Evolutionary conservation across 148 eudicot genomes (phyloP).

Genomic region (Chenopodium quinoa): DNA sequence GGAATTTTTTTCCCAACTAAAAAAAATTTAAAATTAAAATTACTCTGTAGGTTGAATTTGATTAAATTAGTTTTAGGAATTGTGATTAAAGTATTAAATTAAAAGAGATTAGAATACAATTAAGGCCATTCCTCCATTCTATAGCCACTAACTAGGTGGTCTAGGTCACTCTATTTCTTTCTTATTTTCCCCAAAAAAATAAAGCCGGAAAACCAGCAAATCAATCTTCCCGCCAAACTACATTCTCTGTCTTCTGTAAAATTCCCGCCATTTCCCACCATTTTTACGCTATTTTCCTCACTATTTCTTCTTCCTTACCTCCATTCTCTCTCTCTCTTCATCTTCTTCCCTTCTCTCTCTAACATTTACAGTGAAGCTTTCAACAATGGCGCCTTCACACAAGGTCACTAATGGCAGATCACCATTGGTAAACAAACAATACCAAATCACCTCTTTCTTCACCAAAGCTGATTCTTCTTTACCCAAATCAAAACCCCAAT

Average conservation of each 20-base stretch:
- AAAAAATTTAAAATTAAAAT: too few relatives aligned
- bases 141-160: too few relatives aligned
- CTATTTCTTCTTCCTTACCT: too few relatives aligned
- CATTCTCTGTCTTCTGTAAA: neutral
- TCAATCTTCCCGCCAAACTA: constrained; percentile 31
- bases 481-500: constrained; percentile 17
- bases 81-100: too few relatives aligned
- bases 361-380: neutral
- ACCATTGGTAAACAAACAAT: constrained; percentile 77
- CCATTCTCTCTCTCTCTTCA: neutral
- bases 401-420: constrained; percentile 68
- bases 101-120: too few relatives aligned
- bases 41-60: too few relatives aligned
- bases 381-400: constrained; percentile 59
- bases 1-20: too few relatives aligned
- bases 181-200: neutral
- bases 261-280: constrained; percentile 15
- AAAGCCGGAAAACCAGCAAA: neutral
- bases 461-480: constrained; percentile 19
- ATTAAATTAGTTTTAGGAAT: too few relatives aligned
- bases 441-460: constrained; percentile 93
- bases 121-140: too few relatives aligned
- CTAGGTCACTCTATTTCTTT: too few relatives aligned
- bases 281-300: too few relatives aligned
- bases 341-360: neutral